Conservation (phyloP, 768 basidiomycete genomes). For the Psilocybe subaeruginosa region DNA sequence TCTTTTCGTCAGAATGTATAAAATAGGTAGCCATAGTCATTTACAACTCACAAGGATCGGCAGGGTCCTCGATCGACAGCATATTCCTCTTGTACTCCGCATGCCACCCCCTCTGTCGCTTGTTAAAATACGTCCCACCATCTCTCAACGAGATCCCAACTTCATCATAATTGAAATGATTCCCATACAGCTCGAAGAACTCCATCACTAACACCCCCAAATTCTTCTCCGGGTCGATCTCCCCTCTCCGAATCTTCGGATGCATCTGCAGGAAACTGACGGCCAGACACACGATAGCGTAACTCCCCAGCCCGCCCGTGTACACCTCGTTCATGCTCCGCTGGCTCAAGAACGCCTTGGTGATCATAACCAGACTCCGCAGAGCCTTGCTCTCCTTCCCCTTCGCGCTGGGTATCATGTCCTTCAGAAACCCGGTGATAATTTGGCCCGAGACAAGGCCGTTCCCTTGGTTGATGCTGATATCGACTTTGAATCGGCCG, state of each 20-base stretch:
- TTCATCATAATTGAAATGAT: constrained; percentile 88
- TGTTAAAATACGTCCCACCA: constrained; percentile 89
- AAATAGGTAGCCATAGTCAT: background rate
- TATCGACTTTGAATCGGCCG: constrained; percentile 88
- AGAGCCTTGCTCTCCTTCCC: constrained; percentile 60
- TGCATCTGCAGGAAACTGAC: constrained; percentile 98
- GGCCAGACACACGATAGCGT: constrained; percentile 91
- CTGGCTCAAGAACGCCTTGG: constrained; percentile 89
- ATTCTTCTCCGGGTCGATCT: constrained; percentile 87
- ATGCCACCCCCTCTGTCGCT: constrained; percentile 81
- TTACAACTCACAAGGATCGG: constrained; percentile 73
- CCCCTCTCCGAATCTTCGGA: constrained; percentile 86
- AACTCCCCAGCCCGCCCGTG: constrained; percentile 92
- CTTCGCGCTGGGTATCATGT: constrained; percentile 45
- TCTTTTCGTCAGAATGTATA: constrained; percentile 8
- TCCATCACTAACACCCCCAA: constrained; percentile 95
- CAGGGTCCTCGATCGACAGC: constrained; percentile 93
- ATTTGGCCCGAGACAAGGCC: constrained; percentile 80
- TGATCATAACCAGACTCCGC: constrained; percentile 83
- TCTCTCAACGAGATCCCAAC: constrained; percentile 87
- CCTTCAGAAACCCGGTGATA: constrained; percentile 76
- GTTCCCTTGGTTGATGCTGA: constrained; percentile 90
- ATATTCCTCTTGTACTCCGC: constrained; percentile 57
- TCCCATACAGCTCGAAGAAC: constrained; percentile 96
- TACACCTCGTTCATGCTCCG: constrained; percentile 98